Evolutionary conservation across 495 filamentous ascomycete genomes (phyloP).

Genomic region (Talaromyces ruber): DNA sequence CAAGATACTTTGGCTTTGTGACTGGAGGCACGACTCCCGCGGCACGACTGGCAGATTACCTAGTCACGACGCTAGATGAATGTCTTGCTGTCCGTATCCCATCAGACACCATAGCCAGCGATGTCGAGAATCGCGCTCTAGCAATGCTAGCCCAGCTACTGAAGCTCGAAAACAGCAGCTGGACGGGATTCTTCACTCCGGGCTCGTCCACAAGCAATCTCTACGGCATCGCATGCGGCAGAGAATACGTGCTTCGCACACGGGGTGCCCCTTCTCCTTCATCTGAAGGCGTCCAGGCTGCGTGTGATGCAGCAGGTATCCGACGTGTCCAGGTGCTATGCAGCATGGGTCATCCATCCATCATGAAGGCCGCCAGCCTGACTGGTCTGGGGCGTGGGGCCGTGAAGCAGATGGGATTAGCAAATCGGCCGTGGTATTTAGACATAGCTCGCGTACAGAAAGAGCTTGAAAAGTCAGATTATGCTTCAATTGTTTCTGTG

Average conservation of each 20-base stretch:
- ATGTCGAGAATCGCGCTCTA: slow-evolving; percentile 56
- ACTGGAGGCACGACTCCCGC: slow-evolving; percentile 61
- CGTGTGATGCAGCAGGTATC: slow-evolving; percentile 47
- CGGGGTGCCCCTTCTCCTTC: slow-evolving; percentile 36
- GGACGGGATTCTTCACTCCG: slow-evolving; percentile 55
- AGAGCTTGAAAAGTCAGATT: slow-evolving; percentile 27
- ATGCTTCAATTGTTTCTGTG: slow-evolving; percentile 54
- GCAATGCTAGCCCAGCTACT: slow-evolving; percentile 52
- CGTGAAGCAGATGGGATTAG: slow-evolving; percentile 41
- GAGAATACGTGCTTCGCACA: slow-evolving; percentile 46
- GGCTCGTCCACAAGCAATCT: slow-evolving; percentile 70
- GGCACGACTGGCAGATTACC: slow-evolving; percentile 58
- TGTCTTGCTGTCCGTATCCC: slow-evolving; percentile 66
- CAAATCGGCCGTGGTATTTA: slow-evolving; percentile 10
- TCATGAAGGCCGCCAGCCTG: slow-evolving; percentile 61
- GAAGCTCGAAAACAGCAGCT: slow-evolving; percentile 30
- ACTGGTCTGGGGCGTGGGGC: slow-evolving; percentile 54
- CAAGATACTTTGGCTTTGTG: slow-evolving; percentile 67
- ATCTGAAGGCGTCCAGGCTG: slow-evolving; percentile 51
- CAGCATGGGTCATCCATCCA: slow-evolving; percentile 59
- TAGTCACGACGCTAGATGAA: slow-evolving; percentile 59
- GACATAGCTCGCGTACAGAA: slow-evolving; percentile 25
- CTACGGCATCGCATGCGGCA: slow-evolving; percentile 55
- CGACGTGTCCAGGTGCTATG: slow-evolving; percentile 56
- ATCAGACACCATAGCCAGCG: slow-evolving; percentile 49